A percentile compares a stretch with the other conserved stretches of the same genome.
phyloP scores from a whole-genome alignment of 169 alveolate genomes.

The Cytauxzoon felis region DNA sequence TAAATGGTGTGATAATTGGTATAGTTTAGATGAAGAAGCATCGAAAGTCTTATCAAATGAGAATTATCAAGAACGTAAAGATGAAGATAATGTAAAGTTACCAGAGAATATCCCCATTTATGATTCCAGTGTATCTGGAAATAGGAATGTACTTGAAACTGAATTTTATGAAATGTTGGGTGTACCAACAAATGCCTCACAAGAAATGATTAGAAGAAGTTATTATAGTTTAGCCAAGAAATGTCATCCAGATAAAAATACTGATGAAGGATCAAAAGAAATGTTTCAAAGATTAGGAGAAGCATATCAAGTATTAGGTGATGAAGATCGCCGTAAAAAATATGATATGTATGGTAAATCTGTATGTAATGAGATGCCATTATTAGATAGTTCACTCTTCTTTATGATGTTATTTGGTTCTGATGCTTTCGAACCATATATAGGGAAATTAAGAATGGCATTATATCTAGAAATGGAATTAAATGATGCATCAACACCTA shows the following conservation, averaged over 20 bases:
- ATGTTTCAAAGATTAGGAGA: slow-evolving; percentile 80
- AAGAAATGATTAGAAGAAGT: slow-evolving; percentile 72
- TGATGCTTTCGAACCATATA: slow-evolving; percentile 82
- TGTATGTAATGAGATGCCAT: slow-evolving; percentile 87
- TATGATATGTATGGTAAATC: slow-evolving; percentile 89
- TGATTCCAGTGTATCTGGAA: slow-evolving; percentile 22
- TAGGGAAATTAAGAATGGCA: slow-evolving; percentile 83
- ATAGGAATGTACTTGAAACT: slow-evolving; percentile 74
- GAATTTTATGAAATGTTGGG: slow-evolving; percentile 77
- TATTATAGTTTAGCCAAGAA: slow-evolving; percentile 84
- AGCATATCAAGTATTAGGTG: slow-evolving; percentile 93
- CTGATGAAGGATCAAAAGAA: slow-evolving; percentile 83
- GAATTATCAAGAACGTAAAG: not conserved
- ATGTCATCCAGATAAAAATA: slow-evolving; percentile 92
- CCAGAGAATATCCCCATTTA: slow-evolving; percentile 16
- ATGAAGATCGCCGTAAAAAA: slow-evolving; percentile 85
- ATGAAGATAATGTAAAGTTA: slow-evolving; percentile 1
- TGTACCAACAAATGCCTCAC: slow-evolving; percentile 80
- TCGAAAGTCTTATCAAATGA: slow-evolving; percentile 44
- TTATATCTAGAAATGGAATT: slow-evolving; percentile 76
- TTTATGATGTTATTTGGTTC: slow-evolving; percentile 87
- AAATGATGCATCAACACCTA: slow-evolving; percentile 22
- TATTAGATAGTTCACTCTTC: slow-evolving; percentile 80
- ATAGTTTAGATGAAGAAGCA: slow-evolving; percentile 76
- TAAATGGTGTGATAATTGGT: slow-evolving; percentile 78